Conservation (phyloP, 129 eudicot genomes). For the Flaveria ramosissima region DNA sequence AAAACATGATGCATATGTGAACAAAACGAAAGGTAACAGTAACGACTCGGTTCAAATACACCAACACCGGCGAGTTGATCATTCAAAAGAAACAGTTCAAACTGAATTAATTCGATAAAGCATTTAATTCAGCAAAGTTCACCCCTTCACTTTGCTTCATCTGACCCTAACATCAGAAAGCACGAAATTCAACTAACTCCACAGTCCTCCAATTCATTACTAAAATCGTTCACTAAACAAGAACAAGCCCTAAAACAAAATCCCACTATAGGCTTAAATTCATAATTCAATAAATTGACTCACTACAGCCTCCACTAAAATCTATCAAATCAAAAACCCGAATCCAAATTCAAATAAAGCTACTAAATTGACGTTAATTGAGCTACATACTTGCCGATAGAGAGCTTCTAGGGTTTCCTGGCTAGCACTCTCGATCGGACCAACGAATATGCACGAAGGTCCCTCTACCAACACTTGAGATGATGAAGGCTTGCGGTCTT, state of each 20-base stretch:
- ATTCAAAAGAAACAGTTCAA: neutral
- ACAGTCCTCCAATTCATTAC: neutral
- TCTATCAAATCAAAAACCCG: no score
- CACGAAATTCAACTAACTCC: constrained; percentile 1
- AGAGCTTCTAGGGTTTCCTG: constrained; percentile 96
- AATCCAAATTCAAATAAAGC: no score
- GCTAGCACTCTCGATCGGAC: constrained; percentile 75
- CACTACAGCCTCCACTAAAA: no score
- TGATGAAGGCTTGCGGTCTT: constrained; percentile 20
- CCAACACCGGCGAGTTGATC: neutral
- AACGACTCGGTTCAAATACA: no score
- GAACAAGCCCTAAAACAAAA: neutral
- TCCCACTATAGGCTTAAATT: no score
- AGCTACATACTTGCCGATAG: constrained; percentile 65
- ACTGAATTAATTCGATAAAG: neutral
- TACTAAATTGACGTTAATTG: neutral
- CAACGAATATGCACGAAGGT: constrained; percentile 89
- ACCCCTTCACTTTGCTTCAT: no score
- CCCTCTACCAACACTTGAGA: constrained; percentile 45
- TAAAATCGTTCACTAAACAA: neutral
- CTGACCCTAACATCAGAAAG: no score
- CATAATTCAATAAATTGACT: no score
- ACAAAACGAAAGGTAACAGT: neutral
- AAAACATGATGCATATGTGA: constrained; percentile 17
- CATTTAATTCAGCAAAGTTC: neutral